Conservation (phyloP, 805 yeast species). For the Pichia pseudocactophila region DNA sequence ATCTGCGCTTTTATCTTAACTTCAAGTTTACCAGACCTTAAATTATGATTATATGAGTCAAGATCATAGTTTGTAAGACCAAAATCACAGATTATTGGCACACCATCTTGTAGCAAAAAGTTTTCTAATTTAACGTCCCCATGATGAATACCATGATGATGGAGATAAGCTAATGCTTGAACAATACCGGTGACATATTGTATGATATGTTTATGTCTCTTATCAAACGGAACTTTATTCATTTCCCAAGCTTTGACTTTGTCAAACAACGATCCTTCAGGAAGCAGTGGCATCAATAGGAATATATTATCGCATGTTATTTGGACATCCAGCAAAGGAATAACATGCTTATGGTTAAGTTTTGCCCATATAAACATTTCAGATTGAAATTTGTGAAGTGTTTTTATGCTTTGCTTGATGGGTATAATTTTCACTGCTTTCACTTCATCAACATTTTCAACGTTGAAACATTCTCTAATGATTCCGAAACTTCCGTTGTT, state of each 20-base stretch:
- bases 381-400: constrained; percentile 50
- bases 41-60: neutral
- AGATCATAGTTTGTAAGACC: constrained; percentile 55
- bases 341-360: constrained; percentile 53
- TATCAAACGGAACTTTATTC: constrained; percentile 8
- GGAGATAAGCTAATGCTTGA: constrained; percentile 54
- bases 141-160: constrained; percentile 56
- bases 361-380: constrained; percentile 73
- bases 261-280: constrained; percentile 78
- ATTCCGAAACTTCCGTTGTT: constrained; percentile 92
- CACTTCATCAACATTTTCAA: constrained; percentile 11
- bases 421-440: constrained; percentile 26
- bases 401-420: constrained; percentile 32
- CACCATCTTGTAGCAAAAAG: constrained; percentile 47
- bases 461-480: constrained; percentile 36
- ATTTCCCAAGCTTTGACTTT: constrained; percentile 59
- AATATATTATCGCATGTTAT: constrained; percentile 54
- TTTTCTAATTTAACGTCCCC: constrained; percentile 82
- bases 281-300: constrained; percentile 58
- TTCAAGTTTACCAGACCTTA: neutral
- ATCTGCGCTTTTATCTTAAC: constrained; percentile 6
- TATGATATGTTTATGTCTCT: constrained; percentile 20
- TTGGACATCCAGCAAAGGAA: constrained; percentile 52
- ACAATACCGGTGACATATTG: constrained; percentile 45
- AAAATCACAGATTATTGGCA: constrained; percentile 71